Percentiles rank a stretch among this genome's conserved stretches.
Evolutionary conservation across 192 early-diverging fungal genomes (phyloP).

Genomic region (Gamsiella multidivaricata): DNA sequence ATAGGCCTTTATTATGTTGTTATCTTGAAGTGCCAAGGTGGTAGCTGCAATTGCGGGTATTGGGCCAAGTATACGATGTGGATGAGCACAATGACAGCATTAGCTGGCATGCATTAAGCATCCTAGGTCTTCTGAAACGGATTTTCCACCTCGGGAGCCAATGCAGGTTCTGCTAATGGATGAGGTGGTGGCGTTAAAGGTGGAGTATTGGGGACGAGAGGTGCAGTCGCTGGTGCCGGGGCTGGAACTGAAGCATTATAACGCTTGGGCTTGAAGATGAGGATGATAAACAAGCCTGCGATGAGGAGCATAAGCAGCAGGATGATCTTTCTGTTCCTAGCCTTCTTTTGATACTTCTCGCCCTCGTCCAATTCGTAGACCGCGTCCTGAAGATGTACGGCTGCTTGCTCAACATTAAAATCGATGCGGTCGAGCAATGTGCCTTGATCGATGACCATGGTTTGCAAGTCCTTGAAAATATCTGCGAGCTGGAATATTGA

Average conservation of each 20-base stretch:
- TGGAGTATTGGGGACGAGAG: slow-evolving; percentile 10
- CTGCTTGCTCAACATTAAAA: slow-evolving; percentile 93
- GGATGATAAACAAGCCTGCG: slow-evolving; percentile 79
- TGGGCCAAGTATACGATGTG: too few relatives aligned
- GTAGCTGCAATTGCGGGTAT: too few relatives aligned
- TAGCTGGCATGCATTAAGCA: too few relatives aligned
- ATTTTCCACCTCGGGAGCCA: background rate
- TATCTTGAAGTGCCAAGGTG: too few relatives aligned
- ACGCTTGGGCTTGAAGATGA: slow-evolving; percentile 73
- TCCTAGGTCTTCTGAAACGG: background rate
- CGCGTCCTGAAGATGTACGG: slow-evolving; percentile 82
- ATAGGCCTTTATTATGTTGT: too few relatives aligned
- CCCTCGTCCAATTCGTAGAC: slow-evolving; percentile 87
- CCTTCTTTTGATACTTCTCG: slow-evolving; percentile 82
- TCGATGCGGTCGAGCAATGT: slow-evolving; percentile 97
- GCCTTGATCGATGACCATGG: slow-evolving; percentile 98
- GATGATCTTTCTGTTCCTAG: slow-evolving; percentile 87
- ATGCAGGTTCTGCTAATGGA: background rate
- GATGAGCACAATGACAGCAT: too few relatives aligned
- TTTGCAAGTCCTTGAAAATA: slow-evolving; percentile 93
- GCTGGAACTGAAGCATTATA: slow-evolving; percentile 1
- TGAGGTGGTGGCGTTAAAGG: background rate
- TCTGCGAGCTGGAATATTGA: slow-evolving; percentile 90
- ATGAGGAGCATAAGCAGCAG: slow-evolving; percentile 82
- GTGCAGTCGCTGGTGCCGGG: background rate